These are phyloP conservation scores for Colletotrichum gloeosporioides DNA, from an alignment of 2,329 filamentous ascomycete species.

Conservation along the genomic window DNA sequence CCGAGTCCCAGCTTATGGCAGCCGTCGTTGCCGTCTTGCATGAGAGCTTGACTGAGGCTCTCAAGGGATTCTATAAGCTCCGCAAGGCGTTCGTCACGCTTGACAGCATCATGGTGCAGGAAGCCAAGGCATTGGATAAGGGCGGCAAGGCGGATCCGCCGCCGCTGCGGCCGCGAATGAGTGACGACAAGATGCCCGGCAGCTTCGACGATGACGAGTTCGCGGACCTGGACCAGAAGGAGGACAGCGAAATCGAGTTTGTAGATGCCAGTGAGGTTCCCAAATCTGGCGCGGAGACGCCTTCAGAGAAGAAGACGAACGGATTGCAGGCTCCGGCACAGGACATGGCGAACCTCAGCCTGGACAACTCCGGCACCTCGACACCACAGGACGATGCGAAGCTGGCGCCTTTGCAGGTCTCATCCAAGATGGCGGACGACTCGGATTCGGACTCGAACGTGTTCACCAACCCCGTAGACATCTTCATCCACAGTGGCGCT, in stretches of 20 bases:
- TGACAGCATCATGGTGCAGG: constrained; percentile 78
- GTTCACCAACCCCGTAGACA: constrained; percentile 78
- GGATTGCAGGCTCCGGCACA: constrained; percentile 6
- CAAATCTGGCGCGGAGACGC: constrained; percentile 46
- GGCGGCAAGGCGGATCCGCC: constrained; percentile 22
- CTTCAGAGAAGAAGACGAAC: constrained; percentile 48
- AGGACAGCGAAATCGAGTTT: constrained; percentile 53
- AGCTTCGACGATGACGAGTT: constrained; percentile 41
- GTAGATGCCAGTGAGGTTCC: constrained; percentile 59
- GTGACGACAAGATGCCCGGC: constrained; percentile 42
- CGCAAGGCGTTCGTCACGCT: constrained; percentile 87
- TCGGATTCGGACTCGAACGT: constrained; percentile 32
- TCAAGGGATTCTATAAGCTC: constrained; percentile 92
- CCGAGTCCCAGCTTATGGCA: constrained; percentile 86
- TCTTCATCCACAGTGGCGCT: constrained; percentile 87
- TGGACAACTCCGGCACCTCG: constrained; percentile 12
- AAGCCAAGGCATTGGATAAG: constrained; percentile 55
- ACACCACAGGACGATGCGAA: constrained; percentile 11
- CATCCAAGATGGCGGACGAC: constrained; percentile 9
- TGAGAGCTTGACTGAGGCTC: constrained; percentile 88
- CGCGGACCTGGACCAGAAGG: constrained; percentile 29
- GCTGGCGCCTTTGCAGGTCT: constrained; percentile 11
- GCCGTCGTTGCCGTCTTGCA: constrained; percentile 89
- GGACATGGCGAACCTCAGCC: constrained; percentile 1
- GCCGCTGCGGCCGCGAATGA: constrained; percentile 5